phyloP scores from a whole-genome alignment of 2,329 filamentous ascomycete species.

The Parastagonospora avenae region DNA sequence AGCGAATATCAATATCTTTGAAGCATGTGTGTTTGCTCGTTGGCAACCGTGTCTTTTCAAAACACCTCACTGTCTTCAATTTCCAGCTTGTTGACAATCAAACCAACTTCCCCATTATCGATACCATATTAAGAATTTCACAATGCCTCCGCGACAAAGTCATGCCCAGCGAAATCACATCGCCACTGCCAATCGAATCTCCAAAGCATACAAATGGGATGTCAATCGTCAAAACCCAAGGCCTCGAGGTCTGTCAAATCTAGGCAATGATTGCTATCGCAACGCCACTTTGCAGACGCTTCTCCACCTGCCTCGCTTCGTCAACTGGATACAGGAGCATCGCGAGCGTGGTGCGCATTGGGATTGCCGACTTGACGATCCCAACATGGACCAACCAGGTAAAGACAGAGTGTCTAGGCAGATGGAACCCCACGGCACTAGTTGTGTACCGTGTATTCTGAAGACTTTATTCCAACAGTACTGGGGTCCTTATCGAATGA shows the following conservation, averaged over 20 bases:
- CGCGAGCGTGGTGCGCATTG: neutral
- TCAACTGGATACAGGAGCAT: slow-evolving; percentile 11
- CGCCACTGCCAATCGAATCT: neutral
- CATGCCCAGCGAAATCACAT: neutral
- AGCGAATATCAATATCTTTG: no score
- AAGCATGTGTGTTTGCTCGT: no score
- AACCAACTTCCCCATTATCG: neutral
- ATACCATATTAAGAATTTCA: neutral
- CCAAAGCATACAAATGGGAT: neutral
- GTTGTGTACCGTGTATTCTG: slow-evolving; percentile 10
- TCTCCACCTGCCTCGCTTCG: slow-evolving; percentile 8
- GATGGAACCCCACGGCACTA: neutral
- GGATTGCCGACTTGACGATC: slow-evolving; percentile 1
- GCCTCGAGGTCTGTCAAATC: slow-evolving; percentile 4
- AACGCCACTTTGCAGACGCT: slow-evolving; percentile 7
- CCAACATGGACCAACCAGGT: neutral
- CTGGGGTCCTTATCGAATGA: neutral
- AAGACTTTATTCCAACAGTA: slow-evolving; percentile 5
- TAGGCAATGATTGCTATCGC: slow-evolving; percentile 4
- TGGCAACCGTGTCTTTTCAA: neutral
- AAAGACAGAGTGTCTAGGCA: neutral
- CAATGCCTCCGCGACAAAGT: neutral
- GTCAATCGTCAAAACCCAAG: neutral
- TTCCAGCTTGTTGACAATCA: neutral
- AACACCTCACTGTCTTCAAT: no score